A percentile compares a stretch with the other conserved stretches of the same genome.
Conservation (phyloP, 345 rosid species). For the rapeseed (Brassica napus) region Da-Ae NC_063446.1:63193001-63193500, state of each 20-base stretch:
- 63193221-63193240: conserved; percentile 51
- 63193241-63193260: conserved; percentile 92
- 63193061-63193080: background rate
- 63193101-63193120: background rate
- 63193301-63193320: background rate
- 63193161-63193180: background rate
- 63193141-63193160: too few relatives aligned
- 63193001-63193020: too few relatives aligned
- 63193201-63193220: conserved; percentile 15
- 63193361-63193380: conserved; percentile 88
- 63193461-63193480: conserved; percentile 56
- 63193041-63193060: conserved; percentile 4
- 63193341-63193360: conserved; percentile 97
- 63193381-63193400: conserved; percentile 91
- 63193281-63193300: background rate
- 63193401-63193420: conserved; percentile 95
- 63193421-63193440: conserved; percentile 84
- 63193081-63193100: background rate
- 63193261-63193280: conserved; percentile 73
- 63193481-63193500: background rate
- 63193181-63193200: background rate
- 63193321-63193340: conserved; percentile 41
- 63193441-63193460: conserved; percentile 90
- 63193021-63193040: background rate
- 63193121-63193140: background rate